phyloP scores from a whole-genome alignment of 352 stramenopile species.

The Globisporangium apiculatum region DNA sequence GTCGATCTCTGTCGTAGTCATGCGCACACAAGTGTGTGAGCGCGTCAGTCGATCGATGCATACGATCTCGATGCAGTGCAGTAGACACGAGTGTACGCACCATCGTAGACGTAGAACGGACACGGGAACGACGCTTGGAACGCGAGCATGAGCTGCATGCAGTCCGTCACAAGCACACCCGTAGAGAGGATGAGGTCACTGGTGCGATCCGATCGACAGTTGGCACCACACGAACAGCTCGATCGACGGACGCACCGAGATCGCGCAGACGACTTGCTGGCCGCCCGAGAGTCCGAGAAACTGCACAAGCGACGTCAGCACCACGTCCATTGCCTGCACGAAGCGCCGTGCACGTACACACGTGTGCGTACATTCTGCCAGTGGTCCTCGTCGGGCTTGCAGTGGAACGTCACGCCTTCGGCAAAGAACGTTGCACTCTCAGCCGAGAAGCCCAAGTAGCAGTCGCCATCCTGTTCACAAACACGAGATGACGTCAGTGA shows the following conservation, averaged over 20 bases:
- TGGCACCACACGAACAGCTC: no score
- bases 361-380: conserved; percentile 19
- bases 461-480: conserved; percentile 24
- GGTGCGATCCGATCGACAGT: no score
- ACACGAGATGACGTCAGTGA: no score
- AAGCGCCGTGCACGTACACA: neutral
- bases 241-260: conserved; percentile 15
- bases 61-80: neutral
- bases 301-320: conserved; percentile 4
- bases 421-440: conserved; percentile 25
- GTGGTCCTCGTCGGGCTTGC: conserved; percentile 33
- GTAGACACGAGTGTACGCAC: conserved; percentile 9
- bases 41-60: neutral
- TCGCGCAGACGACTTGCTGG: conserved; percentile 30
- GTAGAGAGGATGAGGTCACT: no score
- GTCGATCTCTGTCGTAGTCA: conserved; percentile 22
- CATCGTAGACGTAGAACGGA: conserved; percentile 32
- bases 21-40: no score
- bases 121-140: conserved; percentile 29
- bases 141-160: conserved; percentile 26
- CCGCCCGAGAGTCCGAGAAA: conserved; percentile 32
- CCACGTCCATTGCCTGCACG: neutral
- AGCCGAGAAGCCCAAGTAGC: conserved; percentile 24
- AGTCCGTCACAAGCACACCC: neutral
- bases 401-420: conserved; percentile 28